Evolutionary conservation across 176 grass and related monocot genomes (phyloP).

Genomic region (sorghum (Sorghum bicolor)): DNA sequence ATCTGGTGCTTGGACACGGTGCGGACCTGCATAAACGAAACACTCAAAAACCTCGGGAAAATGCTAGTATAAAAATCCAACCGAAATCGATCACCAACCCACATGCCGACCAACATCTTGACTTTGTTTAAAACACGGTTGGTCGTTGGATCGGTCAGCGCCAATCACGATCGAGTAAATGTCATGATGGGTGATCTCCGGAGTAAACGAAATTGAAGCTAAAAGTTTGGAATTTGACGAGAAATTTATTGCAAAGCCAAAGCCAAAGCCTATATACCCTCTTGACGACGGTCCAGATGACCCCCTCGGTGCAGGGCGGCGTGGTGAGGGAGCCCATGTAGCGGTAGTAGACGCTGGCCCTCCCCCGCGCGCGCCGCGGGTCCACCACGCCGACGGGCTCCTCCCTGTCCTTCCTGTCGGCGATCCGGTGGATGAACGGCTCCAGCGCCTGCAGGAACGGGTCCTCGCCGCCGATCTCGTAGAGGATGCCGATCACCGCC

Average conservation of each 20-base stretch:
- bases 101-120: not conserved
- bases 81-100: not conserved
- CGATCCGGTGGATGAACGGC: conserved; percentile 36
- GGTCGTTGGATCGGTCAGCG: not conserved
- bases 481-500: conserved; percentile 60
- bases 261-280: conserved; percentile 44
- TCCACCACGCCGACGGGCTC: conserved; percentile 36
- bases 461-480: conserved; percentile 40
- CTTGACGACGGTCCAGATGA: conserved; percentile 63
- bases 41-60: not conserved
- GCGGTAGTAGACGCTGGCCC: conserved; percentile 57
- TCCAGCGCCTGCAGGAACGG: conserved; percentile 51
- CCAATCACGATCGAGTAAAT: too few species aligned
- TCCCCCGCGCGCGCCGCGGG: conserved; percentile 20
- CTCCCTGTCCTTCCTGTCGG: conserved; percentile 28
- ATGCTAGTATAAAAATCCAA: not conserved
- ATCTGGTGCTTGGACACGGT: conserved; percentile 57
- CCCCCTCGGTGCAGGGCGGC: conserved; percentile 71
- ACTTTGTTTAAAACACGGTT: too few species aligned
- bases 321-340: conserved; percentile 80
- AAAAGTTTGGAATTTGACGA: too few species aligned
- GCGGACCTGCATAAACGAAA: conserved; percentile 44
- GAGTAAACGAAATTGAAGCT: too few species aligned
- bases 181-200: too few species aligned
- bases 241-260: too few species aligned